These are phyloP conservation scores for Solanum paucissectum DNA, from an alignment of 257 asterid species.

Conservation along the genomic window DNA sequence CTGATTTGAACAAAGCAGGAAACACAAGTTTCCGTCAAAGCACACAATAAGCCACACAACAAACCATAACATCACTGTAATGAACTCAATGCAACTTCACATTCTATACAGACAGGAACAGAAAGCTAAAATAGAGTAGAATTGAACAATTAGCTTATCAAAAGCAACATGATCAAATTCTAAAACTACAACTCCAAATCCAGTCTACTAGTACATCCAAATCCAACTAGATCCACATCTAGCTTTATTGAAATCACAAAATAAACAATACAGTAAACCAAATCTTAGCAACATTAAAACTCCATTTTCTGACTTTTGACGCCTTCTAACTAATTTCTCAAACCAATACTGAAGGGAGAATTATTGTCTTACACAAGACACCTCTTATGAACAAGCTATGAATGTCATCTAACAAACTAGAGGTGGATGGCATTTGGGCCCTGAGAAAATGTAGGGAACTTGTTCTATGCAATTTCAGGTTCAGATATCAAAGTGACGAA, in stretches of 20 bases:
- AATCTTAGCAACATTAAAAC: neutral
- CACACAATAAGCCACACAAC: too few relatives aligned
- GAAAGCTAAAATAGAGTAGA: too few relatives aligned
- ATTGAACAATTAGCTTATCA: neutral
- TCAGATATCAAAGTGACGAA: neutral
- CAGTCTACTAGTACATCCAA: neutral
- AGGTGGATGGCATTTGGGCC: neutral
- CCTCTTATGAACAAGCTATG: neutral
- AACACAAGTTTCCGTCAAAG: too few relatives aligned
- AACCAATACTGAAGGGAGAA: neutral
- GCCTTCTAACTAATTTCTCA: too few relatives aligned
- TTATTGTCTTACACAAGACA: neutral
- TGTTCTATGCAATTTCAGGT: neutral
- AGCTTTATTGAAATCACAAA: neutral
- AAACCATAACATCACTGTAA: too few relatives aligned
- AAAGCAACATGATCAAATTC: neutral
- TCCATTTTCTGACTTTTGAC: too few relatives aligned
- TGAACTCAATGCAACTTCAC: too few relatives aligned
- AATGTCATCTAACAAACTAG: neutral
- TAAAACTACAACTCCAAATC: neutral
- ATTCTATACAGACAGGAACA: too few relatives aligned
- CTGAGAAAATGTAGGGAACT: neutral
- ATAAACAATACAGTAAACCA: neutral
- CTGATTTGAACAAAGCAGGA: too few relatives aligned
- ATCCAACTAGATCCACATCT: neutral